These are phyloP conservation scores for Gastrodia elata DNA, from an alignment of 106 monocot species.

Conservation along the genomic window DNA sequence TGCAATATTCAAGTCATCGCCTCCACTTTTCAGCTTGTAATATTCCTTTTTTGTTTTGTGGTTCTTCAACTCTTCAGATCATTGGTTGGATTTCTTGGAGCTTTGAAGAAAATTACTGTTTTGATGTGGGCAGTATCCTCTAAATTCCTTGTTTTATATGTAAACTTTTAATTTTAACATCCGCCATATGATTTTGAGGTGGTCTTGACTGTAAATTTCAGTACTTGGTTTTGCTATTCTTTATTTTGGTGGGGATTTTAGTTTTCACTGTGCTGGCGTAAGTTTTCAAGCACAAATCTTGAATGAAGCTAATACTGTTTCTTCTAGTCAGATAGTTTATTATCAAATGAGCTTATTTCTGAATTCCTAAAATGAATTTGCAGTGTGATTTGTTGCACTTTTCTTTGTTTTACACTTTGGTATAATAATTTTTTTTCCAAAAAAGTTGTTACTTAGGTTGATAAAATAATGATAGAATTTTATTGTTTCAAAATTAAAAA, in stretches of 20 bases:
- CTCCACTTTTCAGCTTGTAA: background rate
- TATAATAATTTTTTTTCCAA: no score
- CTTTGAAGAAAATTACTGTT: constrained; percentile 52
- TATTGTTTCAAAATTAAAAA: no score
- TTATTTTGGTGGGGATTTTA: constrained; percentile 74
- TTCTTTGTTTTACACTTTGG: no score
- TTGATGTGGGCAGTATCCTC: constrained; percentile 96
- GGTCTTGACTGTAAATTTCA: constrained; percentile 57
- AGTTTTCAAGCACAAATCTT: constrained; percentile 17
- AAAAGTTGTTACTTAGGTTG: no score
- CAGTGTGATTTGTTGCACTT: background rate
- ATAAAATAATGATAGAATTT: no score
- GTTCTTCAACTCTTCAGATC: constrained; percentile 56
- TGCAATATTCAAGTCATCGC: background rate
- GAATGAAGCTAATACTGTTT: background rate
- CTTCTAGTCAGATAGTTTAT: background rate
- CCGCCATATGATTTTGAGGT: background rate
- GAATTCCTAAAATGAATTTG: background rate
- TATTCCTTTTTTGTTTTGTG: constrained; percentile 1
- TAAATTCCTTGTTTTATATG: background rate
- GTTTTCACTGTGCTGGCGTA: constrained; percentile 89
- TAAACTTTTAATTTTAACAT: background rate
- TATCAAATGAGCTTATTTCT: background rate
- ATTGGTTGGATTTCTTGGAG: constrained; percentile 74
- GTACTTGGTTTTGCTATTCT: constrained; percentile 71